Evolutionary conservation across 2,329 filamentous ascomycete species (phyloP).

Genomic region (Hymenoscyphus fructigenus): DNA sequence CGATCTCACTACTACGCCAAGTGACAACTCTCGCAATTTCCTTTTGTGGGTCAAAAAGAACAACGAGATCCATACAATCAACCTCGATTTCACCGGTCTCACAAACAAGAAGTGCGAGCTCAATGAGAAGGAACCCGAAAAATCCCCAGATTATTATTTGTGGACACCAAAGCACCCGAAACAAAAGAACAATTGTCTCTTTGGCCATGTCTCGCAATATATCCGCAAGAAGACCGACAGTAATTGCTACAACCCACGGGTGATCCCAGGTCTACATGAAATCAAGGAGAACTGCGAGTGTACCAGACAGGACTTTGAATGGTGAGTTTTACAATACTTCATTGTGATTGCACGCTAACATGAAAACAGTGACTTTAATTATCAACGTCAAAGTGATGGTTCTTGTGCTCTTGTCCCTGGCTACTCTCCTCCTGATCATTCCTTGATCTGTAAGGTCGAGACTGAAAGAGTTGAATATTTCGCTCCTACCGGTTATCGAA

Average conservation of each 20-base stretch:
- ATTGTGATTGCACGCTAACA: slow-evolving; percentile 21
- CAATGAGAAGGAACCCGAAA: slow-evolving; percentile 57
- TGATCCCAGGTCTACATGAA: slow-evolving; percentile 68
- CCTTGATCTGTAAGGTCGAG: slow-evolving; percentile 57
- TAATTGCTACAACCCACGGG: slow-evolving; percentile 78
- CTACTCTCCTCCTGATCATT: slow-evolving; percentile 61
- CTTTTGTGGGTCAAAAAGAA: slow-evolving; percentile 75
- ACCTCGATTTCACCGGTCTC: slow-evolving; percentile 85
- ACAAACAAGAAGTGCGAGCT: slow-evolving; percentile 70
- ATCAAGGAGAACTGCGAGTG: slow-evolving; percentile 77
- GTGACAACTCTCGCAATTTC: slow-evolving; percentile 88
- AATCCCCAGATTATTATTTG: slow-evolving; percentile 73
- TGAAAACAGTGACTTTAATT: slow-evolving; percentile 80
- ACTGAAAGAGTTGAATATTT: slow-evolving; percentile 75
- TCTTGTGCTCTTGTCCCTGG: slow-evolving; percentile 77
- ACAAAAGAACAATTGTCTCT: slow-evolving; percentile 78
- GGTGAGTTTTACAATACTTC: slow-evolving; percentile 54
- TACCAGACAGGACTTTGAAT: slow-evolving; percentile 85
- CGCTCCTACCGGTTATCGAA: slow-evolving; percentile 83
- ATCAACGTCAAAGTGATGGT: slow-evolving; percentile 72
- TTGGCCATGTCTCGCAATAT: slow-evolving; percentile 87
- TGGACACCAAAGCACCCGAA: slow-evolving; percentile 87
- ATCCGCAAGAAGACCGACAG: slow-evolving; percentile 81
- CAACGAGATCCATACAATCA: slow-evolving; percentile 67
- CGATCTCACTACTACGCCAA: slow-evolving; percentile 84